Conservation (phyloP, 2,329 filamentous ascomycete species). For the Hymenotorrendiella dingleyae region DNA sequence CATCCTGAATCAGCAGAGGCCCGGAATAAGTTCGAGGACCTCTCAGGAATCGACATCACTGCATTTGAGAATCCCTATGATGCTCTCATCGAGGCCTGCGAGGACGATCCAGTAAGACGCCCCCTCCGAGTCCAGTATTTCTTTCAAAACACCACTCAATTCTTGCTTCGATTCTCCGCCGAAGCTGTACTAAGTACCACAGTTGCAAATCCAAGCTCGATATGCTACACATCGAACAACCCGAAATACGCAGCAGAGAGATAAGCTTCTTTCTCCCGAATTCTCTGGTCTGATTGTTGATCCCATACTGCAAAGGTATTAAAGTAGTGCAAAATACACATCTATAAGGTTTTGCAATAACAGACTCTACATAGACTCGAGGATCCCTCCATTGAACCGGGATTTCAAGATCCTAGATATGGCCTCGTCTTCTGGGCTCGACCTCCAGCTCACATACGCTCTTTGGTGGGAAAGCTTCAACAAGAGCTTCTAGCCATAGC, state of each 20-base stretch:
- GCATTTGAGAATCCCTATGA: slow-evolving; percentile 29
- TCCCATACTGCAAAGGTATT: slow-evolving; percentile 63
- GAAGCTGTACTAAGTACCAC: neutral
- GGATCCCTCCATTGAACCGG: slow-evolving; percentile 55
- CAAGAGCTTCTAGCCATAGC: slow-evolving; percentile 54
- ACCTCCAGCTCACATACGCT: slow-evolving; percentile 65
- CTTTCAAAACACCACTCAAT: neutral
- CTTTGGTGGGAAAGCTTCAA: slow-evolving; percentile 65
- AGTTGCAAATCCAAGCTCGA: slow-evolving; percentile 26
- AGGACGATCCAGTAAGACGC: slow-evolving; percentile 27
- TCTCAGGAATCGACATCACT: slow-evolving; percentile 28
- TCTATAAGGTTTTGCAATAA: too few species aligned
- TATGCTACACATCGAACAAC: slow-evolving; percentile 70
- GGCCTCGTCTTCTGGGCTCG: slow-evolving; percentile 87
- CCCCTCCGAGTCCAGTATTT: neutral
- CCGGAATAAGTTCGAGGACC: slow-evolving; percentile 30
- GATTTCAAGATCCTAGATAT: slow-evolving; percentile 69
- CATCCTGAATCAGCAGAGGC: slow-evolving; percentile 22
- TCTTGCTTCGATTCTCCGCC: neutral
- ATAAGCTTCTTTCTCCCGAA: slow-evolving; percentile 61
- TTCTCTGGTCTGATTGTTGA: slow-evolving; percentile 73
- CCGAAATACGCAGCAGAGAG: slow-evolving; percentile 70
- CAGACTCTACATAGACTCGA: too few species aligned
- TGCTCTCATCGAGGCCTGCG: slow-evolving; percentile 30
- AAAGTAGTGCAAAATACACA: too few species aligned